Evolutionary conservation across 73 alveolate genomes (phyloP), one percentile per base, ranked within the genome.

Genomic region (Paramecium primaurelia): DNA sequence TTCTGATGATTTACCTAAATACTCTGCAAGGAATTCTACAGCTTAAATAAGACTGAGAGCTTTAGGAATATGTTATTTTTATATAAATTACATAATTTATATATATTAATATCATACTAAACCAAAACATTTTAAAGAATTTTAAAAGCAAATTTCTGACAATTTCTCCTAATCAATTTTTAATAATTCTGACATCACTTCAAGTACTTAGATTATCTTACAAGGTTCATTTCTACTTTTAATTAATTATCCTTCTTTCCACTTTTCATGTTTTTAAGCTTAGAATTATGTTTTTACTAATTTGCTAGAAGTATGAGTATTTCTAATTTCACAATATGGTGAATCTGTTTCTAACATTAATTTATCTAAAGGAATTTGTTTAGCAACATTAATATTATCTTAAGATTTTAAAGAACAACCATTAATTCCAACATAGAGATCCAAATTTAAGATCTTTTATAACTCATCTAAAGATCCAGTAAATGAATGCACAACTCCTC

Each of bases 201-300:
- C 99, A 36, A 96, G 97, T 4, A 97, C 99, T 93, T 98, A 96
- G 49, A 98, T 93, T 83, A 96, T 95, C 3, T 98, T 96, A 93
- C 99, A 98, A 34, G 99, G 99, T 93, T 98, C 99, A 95, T 98
- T 98, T 93, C 99, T 96, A 58, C 98, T 99, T 93, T 96, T 97
- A 14, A 95, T 93, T 97, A 97, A 86, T 68, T 92, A 84, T 14
- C 98, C 98, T 69, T 95, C 73, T 92, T 95, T 92, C 95, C 96
- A 97, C 91, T 98, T 98, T 90, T 97, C 99, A 71, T 96, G 93
- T 16, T 96, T 93, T 58, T 89, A 86, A 59, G 95, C 92, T 28
- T 92, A 94, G 86, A 98, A 96, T 49, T 80, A 45, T 16, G 99
- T 98, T 84, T 97, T 97, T 18, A 98, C 97, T 54, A 88, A 93